These are phyloP conservation scores for Planoprotostelium fungivorum DNA, from an alignment of 78 protist species.

Conservation along the genomic window DNA sequence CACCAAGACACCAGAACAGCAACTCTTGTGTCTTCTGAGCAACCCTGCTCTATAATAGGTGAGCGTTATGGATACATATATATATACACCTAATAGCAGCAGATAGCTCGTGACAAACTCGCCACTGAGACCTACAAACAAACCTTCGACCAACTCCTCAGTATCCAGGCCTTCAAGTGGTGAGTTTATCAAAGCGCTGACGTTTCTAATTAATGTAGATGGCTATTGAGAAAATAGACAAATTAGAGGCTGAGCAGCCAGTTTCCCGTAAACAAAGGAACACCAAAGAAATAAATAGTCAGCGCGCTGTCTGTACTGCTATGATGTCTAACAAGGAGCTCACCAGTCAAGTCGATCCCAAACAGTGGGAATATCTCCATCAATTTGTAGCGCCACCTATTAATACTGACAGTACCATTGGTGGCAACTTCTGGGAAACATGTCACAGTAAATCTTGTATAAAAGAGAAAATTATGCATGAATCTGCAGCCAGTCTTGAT, in stretches of 20 bases:
- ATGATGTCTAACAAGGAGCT: background rate
- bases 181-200: constrained; percentile 1
- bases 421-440: background rate
- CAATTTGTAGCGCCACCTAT: background rate
- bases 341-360: background rate
- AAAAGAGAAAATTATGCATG: background rate
- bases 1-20: background rate
- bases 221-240: background rate
- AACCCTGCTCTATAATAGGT: background rate
- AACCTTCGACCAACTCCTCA: background rate
- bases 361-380: constrained; percentile 1
- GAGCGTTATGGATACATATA: background rate
- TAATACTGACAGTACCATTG: background rate
- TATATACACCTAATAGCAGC: background rate
- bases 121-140: background rate
- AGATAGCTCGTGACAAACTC: background rate
- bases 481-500: background rate
- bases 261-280: background rate
- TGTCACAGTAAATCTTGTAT: background rate
- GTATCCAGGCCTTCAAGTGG: background rate
- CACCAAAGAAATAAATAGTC: background rate
- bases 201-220: background rate
- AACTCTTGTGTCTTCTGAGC: background rate
- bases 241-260: background rate
- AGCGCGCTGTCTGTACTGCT: background rate